Conservation (phyloP, 495 filamentous ascomycete species). For the Trichoderma virens region DNA sequence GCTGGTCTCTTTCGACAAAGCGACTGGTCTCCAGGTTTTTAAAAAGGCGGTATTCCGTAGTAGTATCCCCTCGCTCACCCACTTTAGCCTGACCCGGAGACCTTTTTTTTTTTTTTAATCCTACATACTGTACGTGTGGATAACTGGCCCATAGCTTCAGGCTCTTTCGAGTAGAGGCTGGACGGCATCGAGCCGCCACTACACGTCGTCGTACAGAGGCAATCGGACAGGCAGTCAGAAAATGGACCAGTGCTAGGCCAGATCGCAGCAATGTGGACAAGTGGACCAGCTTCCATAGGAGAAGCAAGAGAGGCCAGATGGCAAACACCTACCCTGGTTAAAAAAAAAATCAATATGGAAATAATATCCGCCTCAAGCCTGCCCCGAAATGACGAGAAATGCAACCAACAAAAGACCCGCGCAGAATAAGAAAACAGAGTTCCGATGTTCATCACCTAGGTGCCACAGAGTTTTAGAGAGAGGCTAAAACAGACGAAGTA, state of each 20-base stretch:
- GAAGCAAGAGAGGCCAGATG: constrained; percentile 1
- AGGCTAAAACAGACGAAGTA: not conserved
- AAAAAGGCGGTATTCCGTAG: constrained; percentile 1
- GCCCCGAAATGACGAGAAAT: constrained; percentile 4
- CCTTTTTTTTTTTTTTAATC: not conserved
- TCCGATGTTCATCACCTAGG: constrained; percentile 15
- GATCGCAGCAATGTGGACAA: constrained; percentile 1
- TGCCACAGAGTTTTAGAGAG: not conserved
- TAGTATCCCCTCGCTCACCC: not conserved
- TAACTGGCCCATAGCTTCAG: not conserved
- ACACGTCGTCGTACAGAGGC: not conserved
- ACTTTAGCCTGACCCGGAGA: not conserved
- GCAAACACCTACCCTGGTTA: not conserved
- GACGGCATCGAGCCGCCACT: not conserved
- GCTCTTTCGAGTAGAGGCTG: not conserved
- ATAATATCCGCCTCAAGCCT: not conserved
- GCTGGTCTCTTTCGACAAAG: not conserved
- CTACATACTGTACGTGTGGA: not conserved
- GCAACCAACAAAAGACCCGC: constrained; percentile 19
- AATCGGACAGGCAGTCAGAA: not conserved
- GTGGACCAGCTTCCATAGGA: not conserved
- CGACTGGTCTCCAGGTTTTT: not conserved
- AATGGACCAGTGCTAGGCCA: not conserved
- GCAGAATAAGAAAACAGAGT: constrained; percentile 20
- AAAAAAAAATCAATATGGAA: no score